Conservation (phyloP, 805 yeast genomes). For the Candida andamanensis region DNA sequence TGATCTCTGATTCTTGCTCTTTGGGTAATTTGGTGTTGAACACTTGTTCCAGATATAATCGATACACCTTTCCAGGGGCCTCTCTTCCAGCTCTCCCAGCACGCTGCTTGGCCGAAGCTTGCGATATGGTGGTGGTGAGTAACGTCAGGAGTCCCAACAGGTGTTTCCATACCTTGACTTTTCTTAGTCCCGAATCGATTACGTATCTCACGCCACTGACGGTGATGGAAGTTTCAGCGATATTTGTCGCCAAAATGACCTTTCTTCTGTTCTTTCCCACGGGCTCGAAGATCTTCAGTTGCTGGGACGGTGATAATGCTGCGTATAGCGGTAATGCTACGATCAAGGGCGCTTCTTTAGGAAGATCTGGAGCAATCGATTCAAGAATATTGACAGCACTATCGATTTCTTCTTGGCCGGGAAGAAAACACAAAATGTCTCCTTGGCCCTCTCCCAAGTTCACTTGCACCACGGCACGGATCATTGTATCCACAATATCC, state of each 20-base stretch:
- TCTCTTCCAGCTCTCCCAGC: constrained; percentile 92
- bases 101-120: constrained; percentile 67
- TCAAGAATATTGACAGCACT: constrained; percentile 62
- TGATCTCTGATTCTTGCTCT: constrained; percentile 91
- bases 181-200: constrained; percentile 86
- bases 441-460: constrained; percentile 80
- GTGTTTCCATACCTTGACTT: constrained; percentile 93
- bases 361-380: constrained; percentile 58
- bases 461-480: constrained; percentile 70
- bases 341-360: constrained; percentile 69
- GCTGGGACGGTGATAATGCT: constrained; percentile 82
- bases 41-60: constrained; percentile 74
- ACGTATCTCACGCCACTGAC: constrained; percentile 93
- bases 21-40: constrained; percentile 52
- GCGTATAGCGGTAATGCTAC: constrained; percentile 88
- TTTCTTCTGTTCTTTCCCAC: constrained; percentile 68
- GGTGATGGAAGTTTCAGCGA: constrained; percentile 97
- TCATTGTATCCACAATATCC: constrained; percentile 77
- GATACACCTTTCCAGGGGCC: constrained; percentile 76
- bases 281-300: constrained; percentile 70
- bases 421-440: constrained; percentile 85
- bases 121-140: constrained; percentile 86
- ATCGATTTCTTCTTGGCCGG: constrained; percentile 98
- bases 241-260: constrained; percentile 87
- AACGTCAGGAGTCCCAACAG: constrained; percentile 89